Conservation (phyloP, 129 eudicot species). For the Lactuca sativa region DNA sequence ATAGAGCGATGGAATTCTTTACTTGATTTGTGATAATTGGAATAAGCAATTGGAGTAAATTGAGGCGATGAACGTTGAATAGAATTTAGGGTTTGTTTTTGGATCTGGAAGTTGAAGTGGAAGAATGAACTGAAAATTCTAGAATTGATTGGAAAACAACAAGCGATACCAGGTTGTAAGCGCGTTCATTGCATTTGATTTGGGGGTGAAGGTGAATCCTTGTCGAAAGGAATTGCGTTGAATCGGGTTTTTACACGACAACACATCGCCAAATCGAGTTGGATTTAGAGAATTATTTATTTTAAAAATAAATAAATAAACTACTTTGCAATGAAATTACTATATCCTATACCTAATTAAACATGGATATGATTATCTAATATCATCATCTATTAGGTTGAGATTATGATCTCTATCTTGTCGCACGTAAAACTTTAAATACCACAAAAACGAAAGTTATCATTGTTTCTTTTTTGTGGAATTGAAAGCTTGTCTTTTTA, state of each 20-base stretch:
- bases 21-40: constrained; percentile 20
- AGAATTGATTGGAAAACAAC: constrained; percentile 7
- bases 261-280: background rate
- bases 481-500: background rate
- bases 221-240: background rate
- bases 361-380: background rate
- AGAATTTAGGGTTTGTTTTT: constrained; percentile 19
- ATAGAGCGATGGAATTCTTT: constrained; percentile 9
- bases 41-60: background rate
- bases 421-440: background rate
- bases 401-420: background rate
- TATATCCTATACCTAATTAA: background rate
- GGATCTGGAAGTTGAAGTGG: constrained; percentile 21
- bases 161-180: constrained; percentile 1
- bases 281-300: background rate
- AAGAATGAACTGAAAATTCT: background rate
- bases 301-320: background rate
- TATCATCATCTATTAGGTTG: background rate
- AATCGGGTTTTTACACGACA: background rate
- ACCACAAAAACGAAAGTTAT: background rate
- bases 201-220: background rate
- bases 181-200: background rate
- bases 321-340: background rate
- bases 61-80: constrained; percentile 1
- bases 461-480: background rate